phyloP scores from a whole-genome alignment of 2,329 filamentous ascomycete species.

The Fusarium poae region DNA sequence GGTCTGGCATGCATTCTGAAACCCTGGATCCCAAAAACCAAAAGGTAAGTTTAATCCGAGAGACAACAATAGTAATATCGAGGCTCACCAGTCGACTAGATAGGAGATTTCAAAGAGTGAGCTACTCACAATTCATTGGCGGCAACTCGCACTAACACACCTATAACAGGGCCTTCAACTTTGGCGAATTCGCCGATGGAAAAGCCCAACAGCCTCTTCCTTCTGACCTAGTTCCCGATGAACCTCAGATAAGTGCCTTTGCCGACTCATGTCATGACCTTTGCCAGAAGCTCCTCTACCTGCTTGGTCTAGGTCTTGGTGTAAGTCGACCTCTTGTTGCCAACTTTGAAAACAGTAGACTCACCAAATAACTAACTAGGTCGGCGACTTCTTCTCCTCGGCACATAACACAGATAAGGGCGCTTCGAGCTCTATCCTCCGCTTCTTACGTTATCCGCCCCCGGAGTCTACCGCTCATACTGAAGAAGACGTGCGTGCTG shows the following conservation, averaged over 20 bases:
- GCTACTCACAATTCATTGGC: constrained; percentile 23
- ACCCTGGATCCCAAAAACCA: constrained; percentile 88
- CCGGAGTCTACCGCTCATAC: constrained; percentile 59
- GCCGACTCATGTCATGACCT: constrained; percentile 77
- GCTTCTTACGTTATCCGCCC: constrained; percentile 80
- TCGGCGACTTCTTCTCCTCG: constrained; percentile 66
- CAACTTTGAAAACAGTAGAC: constrained; percentile 11
- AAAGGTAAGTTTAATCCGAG: constrained; percentile 64
- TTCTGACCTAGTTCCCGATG: constrained; percentile 68
- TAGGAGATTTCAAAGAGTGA: constrained; percentile 91
- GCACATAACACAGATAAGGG: constrained; percentile 62
- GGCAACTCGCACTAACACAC: constrained; percentile 2
- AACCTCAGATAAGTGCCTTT: constrained; percentile 75
- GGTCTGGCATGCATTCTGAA: constrained; percentile 89
- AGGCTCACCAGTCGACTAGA: constrained; percentile 57
- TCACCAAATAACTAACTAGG: constrained; percentile 47
- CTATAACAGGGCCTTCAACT: constrained; percentile 83
- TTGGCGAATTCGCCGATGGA: constrained; percentile 79
- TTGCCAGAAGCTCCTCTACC: constrained; percentile 77
- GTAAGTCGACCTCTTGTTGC: constrained; percentile 56
- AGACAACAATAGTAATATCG: background rate
- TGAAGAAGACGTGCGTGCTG: constrained; percentile 79
- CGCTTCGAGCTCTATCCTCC: constrained; percentile 71
- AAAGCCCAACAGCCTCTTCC: constrained; percentile 85
- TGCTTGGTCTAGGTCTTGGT: constrained; percentile 83